Percentiles rank a stretch among this genome's conserved stretches.
Evolutionary conservation across 495 filamentous ascomycete species (phyloP).

Genomic region (Aspergillus nanangensis): DNA sequence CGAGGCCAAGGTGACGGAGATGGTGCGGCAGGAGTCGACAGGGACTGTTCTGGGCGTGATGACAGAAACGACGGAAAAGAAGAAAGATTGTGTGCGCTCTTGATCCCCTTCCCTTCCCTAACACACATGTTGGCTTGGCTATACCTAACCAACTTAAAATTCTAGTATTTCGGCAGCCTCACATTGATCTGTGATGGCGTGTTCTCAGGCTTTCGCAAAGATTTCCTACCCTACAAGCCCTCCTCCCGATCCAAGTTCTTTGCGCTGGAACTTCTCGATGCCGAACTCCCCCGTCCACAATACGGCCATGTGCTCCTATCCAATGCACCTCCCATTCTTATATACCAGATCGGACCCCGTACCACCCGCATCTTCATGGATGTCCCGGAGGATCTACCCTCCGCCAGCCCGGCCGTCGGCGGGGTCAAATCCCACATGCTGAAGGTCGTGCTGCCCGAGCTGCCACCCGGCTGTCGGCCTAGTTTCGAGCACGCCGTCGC

Average conservation of each 20-base stretch:
- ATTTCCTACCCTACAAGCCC: conserved; percentile 56
- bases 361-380: conserved; percentile 82
- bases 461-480: conserved; percentile 61
- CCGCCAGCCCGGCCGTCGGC: conserved; percentile 54
- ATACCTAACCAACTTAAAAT: conserved; percentile 49
- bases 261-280: conserved; percentile 77
- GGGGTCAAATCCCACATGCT: conserved; percentile 70
- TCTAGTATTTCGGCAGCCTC: conserved; percentile 63
- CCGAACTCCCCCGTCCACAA: conserved; percentile 56
- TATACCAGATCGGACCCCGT: conserved; percentile 86
- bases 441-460: conserved; percentile 63
- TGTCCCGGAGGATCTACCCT: conserved; percentile 61
- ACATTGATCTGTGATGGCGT: conserved; percentile 84
- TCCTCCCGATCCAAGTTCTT: conserved; percentile 71
- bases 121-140: no score
- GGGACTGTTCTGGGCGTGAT: conserved; percentile 61
- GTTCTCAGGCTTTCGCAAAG: conserved; percentile 76
- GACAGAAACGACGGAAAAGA: conserved; percentile 24
- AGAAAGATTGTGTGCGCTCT: conserved; percentile 10
- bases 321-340: conserved; percentile 61
- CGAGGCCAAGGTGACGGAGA: conserved; percentile 54
- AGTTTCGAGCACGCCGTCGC: conserved; percentile 65
- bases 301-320: conserved; percentile 81
- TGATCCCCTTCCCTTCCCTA: no score
- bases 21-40: conserved; percentile 44